Base-by-base conservation (phyloP, 2,329 filamentous ascomycete genomes). In the Fonsecaea pedrosoi region DNA sequence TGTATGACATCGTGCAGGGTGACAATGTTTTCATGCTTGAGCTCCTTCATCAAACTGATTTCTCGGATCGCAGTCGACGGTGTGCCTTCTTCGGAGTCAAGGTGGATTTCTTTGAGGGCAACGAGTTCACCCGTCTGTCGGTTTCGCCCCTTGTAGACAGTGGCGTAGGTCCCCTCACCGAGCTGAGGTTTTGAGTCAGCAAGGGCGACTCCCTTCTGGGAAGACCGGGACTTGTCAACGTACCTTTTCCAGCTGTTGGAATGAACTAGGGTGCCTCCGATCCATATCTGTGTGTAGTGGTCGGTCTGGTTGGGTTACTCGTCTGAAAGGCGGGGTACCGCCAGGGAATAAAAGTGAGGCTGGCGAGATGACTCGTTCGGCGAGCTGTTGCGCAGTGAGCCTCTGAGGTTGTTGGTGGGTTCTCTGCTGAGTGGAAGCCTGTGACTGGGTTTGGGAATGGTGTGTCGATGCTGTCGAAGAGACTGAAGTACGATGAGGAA, bases 11-110 rank as follows among this genome's bases (percentile, higher is more conserved):
- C 95, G 85, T 98, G 92, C 4, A 99, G 89, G 66, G 90, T 92
- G 74, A 99, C 94, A 72, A 99, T 98, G 77, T 97, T 98, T 78
- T 97, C 94, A 80, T 99, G 95, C 81, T 98, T 98, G 72, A 99
- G 86, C 81, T 99, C 95, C 82, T 99, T 99, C 95, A 99, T 98
- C 65, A 99, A 86, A 1, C 94, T 97, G 75, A 99, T 99, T 80
- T 99, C 95, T 75, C 95, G 92, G 78, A 99, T 99, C 55, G 95
- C 95, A 0, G 95, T 99, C 60, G 92, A 96, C 3, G 95, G 95
- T 0, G 95, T 99, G 74, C 95, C 95, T 83, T 99, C 95, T 83
- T 99, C 95, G 58, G 92, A 96, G 80, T 99, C 95, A 70, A 99
- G 91, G 78, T 99, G 95, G 74, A 99, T 99, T 81, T 99, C 95